These are phyloP conservation scores for Picea glauca DNA, from an alignment of 75 land plant genomes.

Conservation along the genomic window DNA sequence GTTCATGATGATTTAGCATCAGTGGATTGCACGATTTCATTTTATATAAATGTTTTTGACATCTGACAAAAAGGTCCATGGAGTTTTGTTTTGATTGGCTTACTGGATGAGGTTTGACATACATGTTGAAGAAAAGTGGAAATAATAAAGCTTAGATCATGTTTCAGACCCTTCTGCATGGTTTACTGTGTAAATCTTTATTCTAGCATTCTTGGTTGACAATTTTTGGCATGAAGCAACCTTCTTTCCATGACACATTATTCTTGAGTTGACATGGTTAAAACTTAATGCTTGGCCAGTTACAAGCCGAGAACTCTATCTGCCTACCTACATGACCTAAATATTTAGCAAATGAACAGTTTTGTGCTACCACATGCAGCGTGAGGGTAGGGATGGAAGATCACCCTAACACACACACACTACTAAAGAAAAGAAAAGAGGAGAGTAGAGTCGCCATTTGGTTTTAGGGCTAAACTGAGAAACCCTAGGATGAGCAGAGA, in stretches of 20 bases:
- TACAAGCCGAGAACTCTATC: not conserved
- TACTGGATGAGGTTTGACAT: not conserved
- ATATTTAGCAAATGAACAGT: not conserved
- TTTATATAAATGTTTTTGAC: not conserved
- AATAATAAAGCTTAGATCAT: not conserved
- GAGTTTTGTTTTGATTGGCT: not conserved
- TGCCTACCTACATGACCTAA: not conserved
- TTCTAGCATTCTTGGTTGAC: not conserved
- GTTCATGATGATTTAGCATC: not conserved
- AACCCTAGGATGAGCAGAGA: too few relatives aligned
- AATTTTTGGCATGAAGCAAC: not conserved
- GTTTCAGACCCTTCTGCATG: too few relatives aligned
- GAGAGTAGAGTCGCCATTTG: too few relatives aligned
- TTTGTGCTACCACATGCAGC: too few relatives aligned
- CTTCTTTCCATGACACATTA: not conserved
- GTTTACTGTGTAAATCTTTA: not conserved
- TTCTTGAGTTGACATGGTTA: not conserved
- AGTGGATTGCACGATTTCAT: not conserved
- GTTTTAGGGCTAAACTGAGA: too few relatives aligned
- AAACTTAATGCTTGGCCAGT: not conserved
- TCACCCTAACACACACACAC: too few relatives aligned
- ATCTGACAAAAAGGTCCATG: not conserved
- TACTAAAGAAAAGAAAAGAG: too few relatives aligned
- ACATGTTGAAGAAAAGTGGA: not conserved
- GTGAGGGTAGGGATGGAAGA: too few relatives aligned